Evolutionary conservation across 495 filamentous ascomycete species (phyloP), one percentile per base, ranked within the genome.

Genomic region (Trichoderma orchidacearum): DNA sequence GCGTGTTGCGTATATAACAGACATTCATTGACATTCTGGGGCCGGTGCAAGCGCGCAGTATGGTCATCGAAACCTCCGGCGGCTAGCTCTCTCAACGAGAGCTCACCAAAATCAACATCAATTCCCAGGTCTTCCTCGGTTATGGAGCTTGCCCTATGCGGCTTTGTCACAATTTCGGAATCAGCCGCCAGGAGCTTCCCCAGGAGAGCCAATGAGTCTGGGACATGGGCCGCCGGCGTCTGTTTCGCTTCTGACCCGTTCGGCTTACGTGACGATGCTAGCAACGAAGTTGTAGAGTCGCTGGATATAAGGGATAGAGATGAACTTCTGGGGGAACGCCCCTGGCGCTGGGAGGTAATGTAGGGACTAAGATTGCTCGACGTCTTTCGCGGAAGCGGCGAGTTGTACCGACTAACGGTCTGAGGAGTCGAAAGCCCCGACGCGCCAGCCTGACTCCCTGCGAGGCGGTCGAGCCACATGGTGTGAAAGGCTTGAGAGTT

Each of bases 381-480:
- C 13, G 85, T 77, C 62, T 85, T 72, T 60, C 79, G 81, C 23
- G 85, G 80, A 32, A 83, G 75, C 38, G 86, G 90, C 60, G 86
- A 90, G 62, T 80, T 82, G 29, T 83, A 74, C 62, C 87, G 81
- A 66, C 77, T 83, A 54, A 73, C 76, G n/a, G 72, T 59, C 48
- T 72, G 73, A 13, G 78, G 70, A 45, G 72, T 67, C 51, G 79
- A 71, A 55, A 81, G 79, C 54, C 56, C 56, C n/a, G 56, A 57
- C 41, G 48, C 28, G 21, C n/a, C 28, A 18, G 45, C 21, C 67
- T 87, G 84, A 63, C 81, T 31, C 15, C 17, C 84, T 54, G 86
- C 84, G 59, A 92, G 83, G 63, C 89, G 84, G 76, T 95, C 89
- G 61, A 91, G 83, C 87, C 88, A 93, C 90, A 94, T 94, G 59